Percentiles rank a stretch among this genome's conserved stretches.
Evolutionary conservation across 805 yeast genomes (phyloP).

Genomic region (Saturnispora hagleri): DNA sequence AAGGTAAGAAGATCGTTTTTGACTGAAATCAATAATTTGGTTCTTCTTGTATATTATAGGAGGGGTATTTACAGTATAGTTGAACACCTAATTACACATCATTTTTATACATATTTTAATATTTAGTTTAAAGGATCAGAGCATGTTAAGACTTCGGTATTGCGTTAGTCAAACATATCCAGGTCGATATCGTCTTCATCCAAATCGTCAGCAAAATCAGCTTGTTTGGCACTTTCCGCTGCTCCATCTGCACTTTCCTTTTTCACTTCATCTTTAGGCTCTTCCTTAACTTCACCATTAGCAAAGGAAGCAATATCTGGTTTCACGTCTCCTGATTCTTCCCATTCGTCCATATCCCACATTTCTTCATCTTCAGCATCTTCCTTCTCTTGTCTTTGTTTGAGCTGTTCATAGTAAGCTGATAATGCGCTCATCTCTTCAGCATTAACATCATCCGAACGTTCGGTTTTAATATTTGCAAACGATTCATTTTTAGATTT

Average conservation of each 20-base stretch:
- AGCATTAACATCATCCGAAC: conserved; percentile 19
- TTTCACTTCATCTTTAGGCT: conserved; percentile 1
- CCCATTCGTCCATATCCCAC: conserved; percentile 6
- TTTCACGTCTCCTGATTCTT: background rate
- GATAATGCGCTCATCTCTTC: conserved; percentile 65
- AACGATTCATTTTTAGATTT: background rate
- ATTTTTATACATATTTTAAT: background rate
- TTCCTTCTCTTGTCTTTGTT: conserved; percentile 56
- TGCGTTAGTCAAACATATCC: conserved; percentile 6
- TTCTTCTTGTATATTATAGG: background rate
- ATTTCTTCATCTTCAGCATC: conserved; percentile 46
- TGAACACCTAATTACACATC: background rate
- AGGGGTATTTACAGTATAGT: background rate
- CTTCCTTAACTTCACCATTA: background rate
- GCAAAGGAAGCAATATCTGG: background rate
- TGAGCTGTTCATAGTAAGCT: conserved; percentile 71
- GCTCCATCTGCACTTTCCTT: conserved; percentile 7
- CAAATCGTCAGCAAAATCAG: conserved; percentile 3
- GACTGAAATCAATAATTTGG: background rate
- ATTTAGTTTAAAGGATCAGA: background rate
- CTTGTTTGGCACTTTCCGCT: background rate
- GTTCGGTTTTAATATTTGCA: background rate
- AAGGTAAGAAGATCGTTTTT: conserved; percentile 6
- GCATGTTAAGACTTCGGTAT: background rate
- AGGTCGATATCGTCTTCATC: conserved; percentile 9